Percentiles rank a stretch among this genome's conserved stretches.
phyloP scores from a whole-genome alignment of 2,329 filamentous ascomycete genomes.

The Blastomyces gilchristii region DNA sequence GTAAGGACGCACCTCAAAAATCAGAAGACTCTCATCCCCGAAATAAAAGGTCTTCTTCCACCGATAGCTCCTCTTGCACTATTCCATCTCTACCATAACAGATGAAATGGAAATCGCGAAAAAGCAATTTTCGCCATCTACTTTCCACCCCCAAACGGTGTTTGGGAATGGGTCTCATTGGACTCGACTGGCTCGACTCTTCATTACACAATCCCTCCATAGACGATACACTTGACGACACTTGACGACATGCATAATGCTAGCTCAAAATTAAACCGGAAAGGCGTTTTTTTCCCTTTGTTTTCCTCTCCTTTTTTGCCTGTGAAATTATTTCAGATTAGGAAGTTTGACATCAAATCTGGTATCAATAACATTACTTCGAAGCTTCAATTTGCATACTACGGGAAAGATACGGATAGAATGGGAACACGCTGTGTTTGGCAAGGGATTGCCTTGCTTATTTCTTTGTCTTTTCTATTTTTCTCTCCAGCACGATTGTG shows the following conservation, averaged over 20 bases:
- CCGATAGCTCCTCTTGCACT: not conserved
- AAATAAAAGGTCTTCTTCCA: slow-evolving; percentile 2
- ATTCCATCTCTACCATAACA: slow-evolving; percentile 1
- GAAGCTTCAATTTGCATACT: slow-evolving; percentile 4
- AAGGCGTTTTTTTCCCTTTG: slow-evolving; percentile 8
- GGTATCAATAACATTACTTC: slow-evolving; percentile 4
- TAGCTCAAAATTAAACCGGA: slow-evolving; percentile 11
- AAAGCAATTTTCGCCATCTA: not conserved
- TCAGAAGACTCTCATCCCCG: not conserved
- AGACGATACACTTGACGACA: slow-evolving; percentile 11
- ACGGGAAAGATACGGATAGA: slow-evolving; percentile 6
- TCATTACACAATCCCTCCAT: slow-evolving; percentile 6
- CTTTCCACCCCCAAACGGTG: not conserved
- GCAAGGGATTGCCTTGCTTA: not conserved
- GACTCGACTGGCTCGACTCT: slow-evolving; percentile 10
- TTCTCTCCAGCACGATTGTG: not conserved
- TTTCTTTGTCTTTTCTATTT: slow-evolving; percentile 1
- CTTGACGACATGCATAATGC: slow-evolving; percentile 9
- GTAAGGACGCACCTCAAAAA: slow-evolving; percentile 1
- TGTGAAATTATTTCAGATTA: slow-evolving; percentile 1
- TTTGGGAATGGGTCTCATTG: slow-evolving; percentile 5
- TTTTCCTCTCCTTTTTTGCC: not conserved
- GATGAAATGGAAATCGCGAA: not conserved
- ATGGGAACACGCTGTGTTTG: slow-evolving; percentile 1
- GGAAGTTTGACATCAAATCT: slow-evolving; percentile 1